Evolutionary conservation across 192 early-diverging fungal genomes (phyloP).

Genomic region (Rhizophagus clarus): DNA sequence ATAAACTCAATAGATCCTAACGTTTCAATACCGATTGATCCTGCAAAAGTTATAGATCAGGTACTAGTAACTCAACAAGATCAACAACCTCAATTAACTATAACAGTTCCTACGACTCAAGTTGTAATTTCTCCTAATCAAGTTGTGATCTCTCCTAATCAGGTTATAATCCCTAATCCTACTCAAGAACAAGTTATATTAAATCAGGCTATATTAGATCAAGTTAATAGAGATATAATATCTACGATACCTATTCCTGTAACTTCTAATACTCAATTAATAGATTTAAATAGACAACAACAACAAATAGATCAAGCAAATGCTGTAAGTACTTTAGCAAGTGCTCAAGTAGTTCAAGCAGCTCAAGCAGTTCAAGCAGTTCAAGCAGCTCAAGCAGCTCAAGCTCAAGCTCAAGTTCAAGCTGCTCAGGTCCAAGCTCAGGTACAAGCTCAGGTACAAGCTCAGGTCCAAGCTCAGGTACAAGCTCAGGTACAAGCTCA

Average conservation of each 20-base stretch:
- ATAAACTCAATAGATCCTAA: background rate
- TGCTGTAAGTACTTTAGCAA: background rate
- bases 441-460: too few relatives aligned
- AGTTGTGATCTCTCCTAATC: too few relatives aligned
- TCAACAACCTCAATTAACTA: conserved; percentile 6
- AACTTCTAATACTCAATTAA: background rate
- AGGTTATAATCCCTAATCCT: background rate
- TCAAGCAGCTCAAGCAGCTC: too few relatives aligned
- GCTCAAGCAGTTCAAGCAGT: too few relatives aligned
- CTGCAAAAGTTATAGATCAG: conserved; percentile 1
- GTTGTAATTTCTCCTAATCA: background rate
- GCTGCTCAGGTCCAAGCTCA: background rate
- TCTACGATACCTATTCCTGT: background rate
- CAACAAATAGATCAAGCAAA: background rate
- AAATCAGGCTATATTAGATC: background rate
- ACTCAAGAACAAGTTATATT: background rate
- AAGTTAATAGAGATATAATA: background rate
- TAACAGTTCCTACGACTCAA: background rate
- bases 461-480: background rate
- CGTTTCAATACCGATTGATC: background rate
- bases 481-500: background rate
- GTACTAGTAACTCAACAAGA: conserved; percentile 21
- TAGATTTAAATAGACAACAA: conserved; percentile 1
- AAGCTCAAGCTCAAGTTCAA: background rate
- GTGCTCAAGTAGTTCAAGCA: background rate